Conservation (phyloP, 2,329 filamentous ascomycete genomes). For the Xylaria polymorpha region DNA sequence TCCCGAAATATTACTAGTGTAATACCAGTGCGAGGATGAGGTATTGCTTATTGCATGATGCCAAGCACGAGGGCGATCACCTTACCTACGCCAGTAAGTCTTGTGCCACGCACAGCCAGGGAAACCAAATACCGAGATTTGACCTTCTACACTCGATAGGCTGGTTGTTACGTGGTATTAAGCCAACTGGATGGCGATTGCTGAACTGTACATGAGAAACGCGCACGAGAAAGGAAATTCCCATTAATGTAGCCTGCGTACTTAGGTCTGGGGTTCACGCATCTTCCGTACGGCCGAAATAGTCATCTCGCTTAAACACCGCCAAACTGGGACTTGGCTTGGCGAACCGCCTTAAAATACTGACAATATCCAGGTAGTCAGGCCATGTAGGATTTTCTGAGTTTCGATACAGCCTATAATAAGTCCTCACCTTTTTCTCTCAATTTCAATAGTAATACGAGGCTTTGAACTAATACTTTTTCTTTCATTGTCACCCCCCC, state of each 20-base stretch:
- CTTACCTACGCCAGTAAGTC: constrained; percentile 2
- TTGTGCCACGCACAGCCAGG: constrained; percentile 2
- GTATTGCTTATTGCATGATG: constrained; percentile 21
- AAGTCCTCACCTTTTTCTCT: neutral
- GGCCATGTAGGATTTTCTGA: constrained; percentile 15
- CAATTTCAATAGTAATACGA: constrained; percentile 14
- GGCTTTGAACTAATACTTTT: neutral
- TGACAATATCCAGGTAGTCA: constrained; percentile 9
- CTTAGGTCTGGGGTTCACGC: constrained; percentile 14
- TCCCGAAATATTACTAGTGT: constrained; percentile 4
- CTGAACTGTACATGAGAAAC: neutral
- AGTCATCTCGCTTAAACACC: constrained; percentile 25
- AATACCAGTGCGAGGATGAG: neutral
- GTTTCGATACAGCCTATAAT: constrained; percentile 16
- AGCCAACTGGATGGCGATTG: constrained; percentile 17
- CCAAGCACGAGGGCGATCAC: constrained; percentile 22
- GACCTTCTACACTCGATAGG: neutral
- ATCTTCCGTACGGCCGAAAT: constrained; percentile 30
- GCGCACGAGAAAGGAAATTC: constrained; percentile 6
- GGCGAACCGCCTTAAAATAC: neutral
- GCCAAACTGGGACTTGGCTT: constrained; percentile 5
- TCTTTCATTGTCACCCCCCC: neutral
- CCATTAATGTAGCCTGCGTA: neutral
- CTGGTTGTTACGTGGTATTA: constrained; percentile 13
- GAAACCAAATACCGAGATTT: constrained; percentile 18